Conservation (phyloP, 169 alveolate genomes). For the Plasmodium vivax region DNA sequence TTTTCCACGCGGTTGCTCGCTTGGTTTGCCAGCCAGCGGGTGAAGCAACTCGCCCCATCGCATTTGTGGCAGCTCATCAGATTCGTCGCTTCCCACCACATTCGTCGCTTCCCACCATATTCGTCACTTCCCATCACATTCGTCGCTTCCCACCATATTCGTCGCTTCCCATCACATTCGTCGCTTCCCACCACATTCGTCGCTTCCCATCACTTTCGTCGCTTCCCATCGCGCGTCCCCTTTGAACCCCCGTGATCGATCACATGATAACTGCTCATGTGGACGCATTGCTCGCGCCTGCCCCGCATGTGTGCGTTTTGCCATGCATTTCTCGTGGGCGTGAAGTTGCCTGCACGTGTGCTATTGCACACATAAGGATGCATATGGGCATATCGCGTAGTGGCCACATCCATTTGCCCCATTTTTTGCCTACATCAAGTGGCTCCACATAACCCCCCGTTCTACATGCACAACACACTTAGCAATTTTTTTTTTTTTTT, state of each 20-base stretch:
- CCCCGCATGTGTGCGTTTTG: background rate
- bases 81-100: background rate
- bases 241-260: constrained; percentile 1
- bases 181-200: background rate
- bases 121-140: too few species aligned
- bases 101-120: background rate
- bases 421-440: background rate
- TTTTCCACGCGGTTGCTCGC: background rate
- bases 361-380: background rate
- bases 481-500: background rate
- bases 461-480: constrained; percentile 16
- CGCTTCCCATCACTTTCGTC: background rate
- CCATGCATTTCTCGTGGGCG: background rate
- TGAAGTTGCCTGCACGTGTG: background rate
- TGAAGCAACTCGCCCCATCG: background rate
- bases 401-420: background rate
- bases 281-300: background rate
- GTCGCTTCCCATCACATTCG: background rate
- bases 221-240: background rate
- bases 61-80: background rate
- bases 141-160: background rate
- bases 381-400: background rate
- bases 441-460: background rate
- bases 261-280: constrained; percentile 1
- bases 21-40: background rate